These are phyloP conservation scores for Hemisphaericaspora subhashii DNA, from an alignment of 1,139 yeast genomes.

Conservation along the genomic window DNA sequence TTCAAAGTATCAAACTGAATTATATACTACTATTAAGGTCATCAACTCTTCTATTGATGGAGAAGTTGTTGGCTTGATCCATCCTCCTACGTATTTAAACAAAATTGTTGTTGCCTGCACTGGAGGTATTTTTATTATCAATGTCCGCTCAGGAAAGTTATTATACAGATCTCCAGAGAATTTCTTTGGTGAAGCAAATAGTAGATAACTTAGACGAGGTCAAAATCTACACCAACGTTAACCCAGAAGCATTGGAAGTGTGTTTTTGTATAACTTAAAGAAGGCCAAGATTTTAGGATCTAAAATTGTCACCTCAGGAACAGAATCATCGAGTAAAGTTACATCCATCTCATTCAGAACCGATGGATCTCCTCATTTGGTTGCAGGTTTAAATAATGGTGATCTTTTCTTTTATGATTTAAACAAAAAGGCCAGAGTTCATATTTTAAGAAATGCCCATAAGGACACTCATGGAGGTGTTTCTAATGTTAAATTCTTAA, in stretches of 20 bases:
- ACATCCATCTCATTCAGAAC: slow-evolving; percentile 86
- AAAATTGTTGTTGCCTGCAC: slow-evolving; percentile 80
- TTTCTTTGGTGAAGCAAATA: slow-evolving; percentile 25
- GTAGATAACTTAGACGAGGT: too few species aligned
- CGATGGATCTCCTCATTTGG: slow-evolving; percentile 84
- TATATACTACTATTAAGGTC: slow-evolving; percentile 59
- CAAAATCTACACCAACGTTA: too few species aligned
- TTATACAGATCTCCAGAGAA: slow-evolving; percentile 53
- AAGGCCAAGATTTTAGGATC: slow-evolving; percentile 55
- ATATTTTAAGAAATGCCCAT: slow-evolving; percentile 73
- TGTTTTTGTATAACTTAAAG: slow-evolving; percentile 65
- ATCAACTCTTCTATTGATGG: slow-evolving; percentile 64
- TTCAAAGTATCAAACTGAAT: slow-evolving; percentile 56
- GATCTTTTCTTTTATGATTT: slow-evolving; percentile 85
- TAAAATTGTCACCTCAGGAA: slow-evolving; percentile 61
- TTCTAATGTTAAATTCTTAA: slow-evolving; percentile 70
- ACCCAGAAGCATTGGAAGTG: too few species aligned
- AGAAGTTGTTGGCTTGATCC: slow-evolving; percentile 65
- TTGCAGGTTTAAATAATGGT: slow-evolving; percentile 78
- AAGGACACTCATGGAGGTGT: slow-evolving; percentile 77
- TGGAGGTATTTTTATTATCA: slow-evolving; percentile 59
- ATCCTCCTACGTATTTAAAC: slow-evolving; percentile 91
- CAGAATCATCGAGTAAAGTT: slow-evolving; percentile 47
- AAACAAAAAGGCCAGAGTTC: slow-evolving; percentile 69
- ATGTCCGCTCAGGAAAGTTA: slow-evolving; percentile 76